Evolutionary conservation across 192 early-diverging fungal genomes (phyloP).

Genomic region (Chytriomyces hyalinus): DNA sequence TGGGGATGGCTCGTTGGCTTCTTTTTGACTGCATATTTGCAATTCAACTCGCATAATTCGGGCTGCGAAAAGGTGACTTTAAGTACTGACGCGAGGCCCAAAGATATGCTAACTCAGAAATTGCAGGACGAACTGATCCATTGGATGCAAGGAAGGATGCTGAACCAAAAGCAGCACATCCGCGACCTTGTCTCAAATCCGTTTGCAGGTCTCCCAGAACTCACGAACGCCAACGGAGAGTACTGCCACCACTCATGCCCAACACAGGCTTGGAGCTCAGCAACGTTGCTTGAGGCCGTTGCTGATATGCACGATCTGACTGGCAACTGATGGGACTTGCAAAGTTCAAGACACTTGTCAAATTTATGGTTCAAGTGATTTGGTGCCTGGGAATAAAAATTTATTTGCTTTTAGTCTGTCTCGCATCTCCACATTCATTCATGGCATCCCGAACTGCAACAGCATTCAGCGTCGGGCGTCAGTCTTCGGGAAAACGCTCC

Average conservation of each 20-base stretch:
- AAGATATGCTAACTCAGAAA: slow-evolving; percentile 27
- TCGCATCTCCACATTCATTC: no score
- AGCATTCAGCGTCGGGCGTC: no score
- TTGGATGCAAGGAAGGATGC: slow-evolving; percentile 72
- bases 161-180: slow-evolving; percentile 79
- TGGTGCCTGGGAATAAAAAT: no score
- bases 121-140: slow-evolving; percentile 52
- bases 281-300: slow-evolving; percentile 73
- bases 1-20: slow-evolving; percentile 94
- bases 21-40: slow-evolving; percentile 84
- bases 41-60: slow-evolving; percentile 59
- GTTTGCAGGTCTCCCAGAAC: slow-evolving; percentile 93
- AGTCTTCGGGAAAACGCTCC: no score
- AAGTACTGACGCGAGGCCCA: no score
- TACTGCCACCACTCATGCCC: slow-evolving; percentile 84
- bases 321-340: no score
- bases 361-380: no score
- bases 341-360: no score
- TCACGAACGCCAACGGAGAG: slow-evolving; percentile 88
- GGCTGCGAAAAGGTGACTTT: slow-evolving; percentile 24
- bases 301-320: slow-evolving; percentile 31
- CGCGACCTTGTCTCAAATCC: slow-evolving; percentile 59
- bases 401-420: no score
- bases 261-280: slow-evolving; percentile 93
- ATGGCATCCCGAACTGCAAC: no score